Evolutionary conservation across 441 rosid genomes (phyloP).

Genomic region (Aleurites moluccanus): DNA sequence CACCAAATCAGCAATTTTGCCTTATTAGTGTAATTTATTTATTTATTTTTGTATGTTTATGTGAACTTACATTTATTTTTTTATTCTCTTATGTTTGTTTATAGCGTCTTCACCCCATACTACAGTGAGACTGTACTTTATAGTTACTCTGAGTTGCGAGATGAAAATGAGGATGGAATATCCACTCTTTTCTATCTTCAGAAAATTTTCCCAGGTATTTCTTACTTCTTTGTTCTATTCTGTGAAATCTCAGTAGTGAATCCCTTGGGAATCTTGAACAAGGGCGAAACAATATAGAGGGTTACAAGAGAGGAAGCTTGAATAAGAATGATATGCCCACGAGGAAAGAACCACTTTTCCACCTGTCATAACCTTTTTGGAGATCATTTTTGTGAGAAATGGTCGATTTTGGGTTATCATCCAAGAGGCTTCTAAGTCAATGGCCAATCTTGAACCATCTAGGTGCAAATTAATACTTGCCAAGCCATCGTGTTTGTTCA

Average conservation of each 20-base stretch:
- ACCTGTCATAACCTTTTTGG: neutral
- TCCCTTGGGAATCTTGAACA: neutral
- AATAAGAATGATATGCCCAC: neutral
- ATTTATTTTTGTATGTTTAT: slow-evolving; percentile 26
- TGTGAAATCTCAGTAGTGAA: neutral
- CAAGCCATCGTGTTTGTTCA: neutral
- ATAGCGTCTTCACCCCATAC: slow-evolving; percentile 99
- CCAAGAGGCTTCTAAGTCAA: neutral
- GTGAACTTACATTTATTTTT: slow-evolving; percentile 11
- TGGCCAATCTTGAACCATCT: neutral
- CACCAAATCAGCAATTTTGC: slow-evolving; percentile 15
- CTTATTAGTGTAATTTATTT: slow-evolving; percentile 6
- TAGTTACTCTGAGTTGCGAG: slow-evolving; percentile 86
- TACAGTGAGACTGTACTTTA: slow-evolving; percentile 99
- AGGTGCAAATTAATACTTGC: neutral
- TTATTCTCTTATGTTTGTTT: slow-evolving; percentile 24
- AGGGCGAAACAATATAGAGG: neutral
- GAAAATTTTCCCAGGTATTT: slow-evolving; percentile 95
- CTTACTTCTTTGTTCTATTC: slow-evolving; percentile 19
- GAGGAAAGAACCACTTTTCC: neutral
- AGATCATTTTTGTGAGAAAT: neutral
- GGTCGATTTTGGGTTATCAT: neutral
- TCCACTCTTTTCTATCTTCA: slow-evolving; percentile 98
- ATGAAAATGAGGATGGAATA: slow-evolving; percentile 99
- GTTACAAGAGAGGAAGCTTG: neutral